Conservation (phyloP, 2,329 filamentous ascomycete genomes). For the Camptophora hylomeconis region DNA sequence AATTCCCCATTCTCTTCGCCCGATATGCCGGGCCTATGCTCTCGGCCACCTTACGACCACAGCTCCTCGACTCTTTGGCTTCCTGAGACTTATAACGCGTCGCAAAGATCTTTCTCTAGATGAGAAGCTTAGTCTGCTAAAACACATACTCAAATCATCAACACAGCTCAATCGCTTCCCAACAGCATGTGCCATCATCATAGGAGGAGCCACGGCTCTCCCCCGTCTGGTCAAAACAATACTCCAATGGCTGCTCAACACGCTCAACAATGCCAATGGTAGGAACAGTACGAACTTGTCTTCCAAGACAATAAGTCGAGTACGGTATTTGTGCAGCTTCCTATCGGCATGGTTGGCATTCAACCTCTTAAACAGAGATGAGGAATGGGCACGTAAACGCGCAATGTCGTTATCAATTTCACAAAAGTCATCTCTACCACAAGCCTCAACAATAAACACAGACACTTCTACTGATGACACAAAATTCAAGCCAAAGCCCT, state of each 20-base stretch:
- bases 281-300: conserved; percentile 10
- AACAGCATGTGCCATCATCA: conserved; percentile 32
- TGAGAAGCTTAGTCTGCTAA: conserved; percentile 22
- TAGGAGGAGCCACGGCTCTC: conserved; percentile 39
- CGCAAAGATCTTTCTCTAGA: conserved; percentile 20
- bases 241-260: conserved; percentile 16
- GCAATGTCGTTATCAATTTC: too few species aligned
- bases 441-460: conserved; percentile 4
- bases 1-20: too few species aligned
- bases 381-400: conserved; percentile 13
- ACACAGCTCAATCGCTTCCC: conserved; percentile 18
- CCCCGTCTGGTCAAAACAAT: conserved; percentile 20
- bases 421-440: conserved; percentile 10
- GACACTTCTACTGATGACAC: too few species aligned
- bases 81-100: conserved; percentile 23
- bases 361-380: conserved; percentile 30
- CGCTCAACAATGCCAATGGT: background rate
- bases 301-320: conserved; percentile 16
- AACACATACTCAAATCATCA: conserved; percentile 13
- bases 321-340: conserved; percentile 31
- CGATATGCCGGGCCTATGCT: conserved; percentile 33
- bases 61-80: conserved; percentile 31
- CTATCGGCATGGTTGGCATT: conserved; percentile 38
- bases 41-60: conserved; percentile 36
- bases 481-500: too few species aligned